Percentiles rank a stretch among this genome's conserved stretches.
These are phyloP conservation scores for Ambrosiella cleistominuta DNA, from an alignment of 2,329 filamentous ascomycete species.

Conservation along the genomic window DNA sequence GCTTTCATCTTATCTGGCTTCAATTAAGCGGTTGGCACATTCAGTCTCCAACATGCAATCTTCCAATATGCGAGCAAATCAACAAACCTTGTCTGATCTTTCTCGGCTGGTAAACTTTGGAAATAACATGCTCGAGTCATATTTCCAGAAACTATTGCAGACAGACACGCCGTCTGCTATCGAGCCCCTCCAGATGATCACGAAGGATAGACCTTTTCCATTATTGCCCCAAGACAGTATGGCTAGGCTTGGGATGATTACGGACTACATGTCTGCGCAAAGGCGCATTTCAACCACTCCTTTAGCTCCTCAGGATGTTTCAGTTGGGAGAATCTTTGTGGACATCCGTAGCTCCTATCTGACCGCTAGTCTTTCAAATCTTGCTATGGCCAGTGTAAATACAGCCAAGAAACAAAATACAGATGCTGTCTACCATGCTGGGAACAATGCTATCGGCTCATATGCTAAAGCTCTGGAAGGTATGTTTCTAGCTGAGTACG, in stretches of 20 bases:
- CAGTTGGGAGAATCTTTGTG: constrained; percentile 66
- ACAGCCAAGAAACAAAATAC: constrained; percentile 64
- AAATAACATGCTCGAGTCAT: constrained; percentile 64
- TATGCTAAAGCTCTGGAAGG: constrained; percentile 80
- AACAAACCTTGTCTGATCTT: constrained; percentile 70
- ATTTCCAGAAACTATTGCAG: constrained; percentile 61
- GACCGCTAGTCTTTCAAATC: constrained; percentile 62
- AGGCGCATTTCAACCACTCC: constrained; percentile 25
- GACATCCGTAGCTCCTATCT: constrained; percentile 78
- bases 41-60: constrained; percentile 70
- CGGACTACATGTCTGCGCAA: constrained; percentile 52
- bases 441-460: constrained; percentile 77
- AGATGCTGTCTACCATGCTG: constrained; percentile 70
- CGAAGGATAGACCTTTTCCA: constrained; percentile 75
- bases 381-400: constrained; percentile 73
- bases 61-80: constrained; percentile 83
- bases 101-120: constrained; percentile 61
- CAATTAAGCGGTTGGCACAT: constrained; percentile 73
- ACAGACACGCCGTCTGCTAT: constrained; percentile 62
- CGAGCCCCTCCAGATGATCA: constrained; percentile 83
- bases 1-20: constrained; percentile 68
- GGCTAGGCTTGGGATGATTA: constrained; percentile 61
- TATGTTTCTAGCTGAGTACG: constrained; percentile 74
- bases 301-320: constrained; percentile 38
- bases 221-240: constrained; percentile 59